A percentile compares a stretch with the other conserved stretches of the same genome.
Conservation (phyloP, 78 protist species). For the Dictyostelium intermedium region DNA sequence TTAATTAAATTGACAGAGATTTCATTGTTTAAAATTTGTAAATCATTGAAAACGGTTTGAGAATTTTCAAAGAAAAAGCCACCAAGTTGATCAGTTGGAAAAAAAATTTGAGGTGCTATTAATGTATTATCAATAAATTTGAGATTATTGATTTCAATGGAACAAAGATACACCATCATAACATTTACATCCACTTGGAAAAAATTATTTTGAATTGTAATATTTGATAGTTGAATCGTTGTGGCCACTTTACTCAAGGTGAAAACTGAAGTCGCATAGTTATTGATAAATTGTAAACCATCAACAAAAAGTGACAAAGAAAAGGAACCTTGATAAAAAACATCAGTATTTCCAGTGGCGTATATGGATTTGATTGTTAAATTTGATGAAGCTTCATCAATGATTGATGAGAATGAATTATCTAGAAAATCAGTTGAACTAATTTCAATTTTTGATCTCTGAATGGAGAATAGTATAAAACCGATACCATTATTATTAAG, state of each 20-base stretch:
- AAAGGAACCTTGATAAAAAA: background rate
- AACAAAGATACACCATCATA: too few species aligned
- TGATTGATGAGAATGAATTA: background rate
- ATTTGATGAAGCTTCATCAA: background rate
- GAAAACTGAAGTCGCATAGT: too few species aligned
- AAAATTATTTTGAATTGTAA: background rate
- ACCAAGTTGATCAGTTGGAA: too few species aligned
- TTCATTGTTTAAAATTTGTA: too few species aligned
- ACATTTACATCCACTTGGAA: too few species aligned
- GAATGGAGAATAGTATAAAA: background rate
- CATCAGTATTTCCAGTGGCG: background rate
- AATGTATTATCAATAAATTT: too few species aligned
- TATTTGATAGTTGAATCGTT: background rate
- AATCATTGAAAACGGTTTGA: too few species aligned
- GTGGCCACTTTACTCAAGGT: too few species aligned
- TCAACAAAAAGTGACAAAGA: background rate
- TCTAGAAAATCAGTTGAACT: background rate
- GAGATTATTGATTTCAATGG: too few species aligned
- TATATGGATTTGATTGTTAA: background rate
- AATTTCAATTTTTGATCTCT: background rate
- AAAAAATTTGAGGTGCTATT: too few species aligned
- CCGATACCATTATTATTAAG: background rate
- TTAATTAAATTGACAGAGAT: too few species aligned
- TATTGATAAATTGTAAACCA: background rate
- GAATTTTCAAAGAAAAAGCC: too few species aligned